phyloP scores from a whole-genome alignment of 192 early-diverging fungal genomes.

The Coemansia reversa region DNA sequence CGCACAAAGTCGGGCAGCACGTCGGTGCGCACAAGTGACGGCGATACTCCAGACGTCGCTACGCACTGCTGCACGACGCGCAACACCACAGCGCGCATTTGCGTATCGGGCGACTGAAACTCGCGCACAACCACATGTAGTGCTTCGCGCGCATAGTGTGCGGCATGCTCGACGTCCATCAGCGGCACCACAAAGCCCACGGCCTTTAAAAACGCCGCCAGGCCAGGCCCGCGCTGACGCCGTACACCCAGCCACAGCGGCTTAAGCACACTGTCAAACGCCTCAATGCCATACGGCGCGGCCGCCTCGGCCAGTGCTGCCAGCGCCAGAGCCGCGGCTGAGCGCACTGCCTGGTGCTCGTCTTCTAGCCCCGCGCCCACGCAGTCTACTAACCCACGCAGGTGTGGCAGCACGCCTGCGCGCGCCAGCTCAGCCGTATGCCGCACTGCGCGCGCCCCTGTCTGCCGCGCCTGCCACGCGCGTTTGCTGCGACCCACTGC shows the following conservation, averaged over 20 bases:
- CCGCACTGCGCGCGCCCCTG: constrained; percentile 95
- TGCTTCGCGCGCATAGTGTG: constrained; percentile 90
- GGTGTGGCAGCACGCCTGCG: constrained; percentile 91
- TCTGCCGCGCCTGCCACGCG: constrained; percentile 98
- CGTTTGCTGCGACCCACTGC: constrained; percentile 94
- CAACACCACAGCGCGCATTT: constrained; percentile 98
- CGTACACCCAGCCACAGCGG: constrained; percentile 93
- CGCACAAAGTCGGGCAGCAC: constrained; percentile 95
- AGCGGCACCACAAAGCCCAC: constrained; percentile 97
- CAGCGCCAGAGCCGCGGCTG: constrained; percentile 91
- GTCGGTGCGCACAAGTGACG: constrained; percentile 80
- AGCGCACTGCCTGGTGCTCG: constrained; percentile 95
- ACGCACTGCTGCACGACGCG: constrained; percentile 97
- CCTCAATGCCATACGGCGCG: constrained; percentile 98
- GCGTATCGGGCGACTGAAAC: constrained; percentile 96
- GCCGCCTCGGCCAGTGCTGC: constrained; percentile 95
- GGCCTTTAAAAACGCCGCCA: constrained; percentile 98
- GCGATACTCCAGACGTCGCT: constrained; percentile 87
- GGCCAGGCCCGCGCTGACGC: constrained; percentile 91
- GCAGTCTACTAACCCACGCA: constrained; percentile 87
- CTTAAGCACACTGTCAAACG: constrained; percentile 86
- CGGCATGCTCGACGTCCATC: constrained; percentile 94
- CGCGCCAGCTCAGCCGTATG: constrained; percentile 95
- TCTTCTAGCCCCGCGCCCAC: constrained; percentile 91
- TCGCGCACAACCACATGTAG: constrained; percentile 92